Base-by-base conservation (phyloP, 2,329 filamentous ascomycete species). In the Pseudogymnoascus sp. region DNA sequence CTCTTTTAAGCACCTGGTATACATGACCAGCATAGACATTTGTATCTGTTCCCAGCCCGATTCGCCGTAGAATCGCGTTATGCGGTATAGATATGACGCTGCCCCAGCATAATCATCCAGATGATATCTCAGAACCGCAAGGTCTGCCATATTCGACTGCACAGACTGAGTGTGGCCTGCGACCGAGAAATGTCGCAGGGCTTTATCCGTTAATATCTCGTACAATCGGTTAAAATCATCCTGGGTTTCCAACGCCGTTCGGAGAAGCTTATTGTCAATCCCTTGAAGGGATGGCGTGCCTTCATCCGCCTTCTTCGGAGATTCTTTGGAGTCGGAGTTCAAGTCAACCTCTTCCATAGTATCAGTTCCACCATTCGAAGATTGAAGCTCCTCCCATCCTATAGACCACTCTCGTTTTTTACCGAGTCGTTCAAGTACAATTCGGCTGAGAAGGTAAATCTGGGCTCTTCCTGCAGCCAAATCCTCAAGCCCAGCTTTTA, bases 381-480 rank as follows among this genome's bases (percentile, higher is more conserved):
- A 74, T 10, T 77, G 72, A 28, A 78, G 68, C 63, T 83, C 78
- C 28, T 80, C 79, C 91, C 90, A 95, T 0, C 88, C 90, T 66
- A 90, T 84, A 61, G 79, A 83, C 92, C 92, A 97, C 3, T 84
- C 86, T 21, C 84, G 79, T 64, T 84, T 83, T 70, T 84, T 85
- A 1, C 90, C 92, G 56, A 91, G 77, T 59, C 86, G 82, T 69
- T 93, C 88, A 0, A 97, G 78, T 4, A 94, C 83, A 66, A 90
- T 91, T 63, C 93, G 82, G 7, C 91, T 92, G 42, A 96, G 77
- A 63, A 90, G 78, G 65, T 91, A 88, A 2, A 97, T 80, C 70
- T 96, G 91, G 5, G 91, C 93, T 69, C 93, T 83, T 65, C 86
- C 85, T 50, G 90, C 90, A 37, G 92, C 90, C 23, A 97, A 79